Base-by-base conservation (phyloP, 768 basidiomycete species). In the Mycena pura region DNA sequence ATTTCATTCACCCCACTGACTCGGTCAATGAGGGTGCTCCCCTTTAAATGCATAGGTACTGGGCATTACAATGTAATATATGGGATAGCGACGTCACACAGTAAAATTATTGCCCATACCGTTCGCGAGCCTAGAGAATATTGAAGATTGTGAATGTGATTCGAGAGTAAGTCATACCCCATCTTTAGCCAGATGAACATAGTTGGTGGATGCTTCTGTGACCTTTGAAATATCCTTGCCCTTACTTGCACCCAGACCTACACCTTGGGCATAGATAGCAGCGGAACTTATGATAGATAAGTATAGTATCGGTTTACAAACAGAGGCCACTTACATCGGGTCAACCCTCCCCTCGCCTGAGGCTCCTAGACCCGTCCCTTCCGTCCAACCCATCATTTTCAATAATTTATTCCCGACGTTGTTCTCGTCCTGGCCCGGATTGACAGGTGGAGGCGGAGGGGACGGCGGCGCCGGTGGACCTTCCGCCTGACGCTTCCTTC, bases 361-460 rank as follows among this genome's bases (percentile, higher is more conserved):
- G 7, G 86, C 83, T 1, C 96, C 96, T 38, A 99, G 76, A 1
- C 96, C 96, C 15, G 84, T 87, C 6, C 96, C 96, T 68, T 91
- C 91, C 63, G 84, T 92, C 96, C 96, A 99, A 1, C 96, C 97
- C 96, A 99, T 98, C 86, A 96, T 96, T 74, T 94, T 93, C 63
- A 99, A 74, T 57, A 99, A 73, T 70, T 93, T 95, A 71, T 96
- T 96, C 6, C 97, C 97, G 11, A 94, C 85, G 67, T 99, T 99
- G 39, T 69, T 87, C 48, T 89, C 86, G 68, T 98, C 95, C 71
- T 92, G 79, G 6, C 86, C 92, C 6, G 89, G 92, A 66, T 89
- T 86, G 4, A 88, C 68, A 3, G 86, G 80, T 6, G 85, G 82
- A 9, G 86, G 86, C 1, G 90, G 86, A 0, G 90, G 86, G 2